Percentiles rank a stretch among this genome's conserved stretches.
phyloP scores from a whole-genome alignment of 2,329 filamentous ascomycete species.

The Colletotrichum gigasporum region DNA sequence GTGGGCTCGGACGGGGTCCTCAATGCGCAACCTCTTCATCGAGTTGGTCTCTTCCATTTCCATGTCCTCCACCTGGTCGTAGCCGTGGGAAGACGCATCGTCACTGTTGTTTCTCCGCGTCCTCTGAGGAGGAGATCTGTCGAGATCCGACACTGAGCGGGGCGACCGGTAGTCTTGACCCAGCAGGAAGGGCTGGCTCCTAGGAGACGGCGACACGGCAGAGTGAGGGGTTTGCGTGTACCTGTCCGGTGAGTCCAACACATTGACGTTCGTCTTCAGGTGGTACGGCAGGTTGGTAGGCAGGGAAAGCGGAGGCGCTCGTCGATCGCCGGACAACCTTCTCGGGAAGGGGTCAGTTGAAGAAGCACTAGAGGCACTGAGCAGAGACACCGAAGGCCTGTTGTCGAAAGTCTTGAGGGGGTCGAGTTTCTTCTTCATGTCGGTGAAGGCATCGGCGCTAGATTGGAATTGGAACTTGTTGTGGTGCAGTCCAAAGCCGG shows the following conservation, averaged over 20 bases:
- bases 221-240: conserved; percentile 59
- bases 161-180: conserved; percentile 54
- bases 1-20: conserved; percentile 50
- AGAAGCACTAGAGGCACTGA: conserved; percentile 47
- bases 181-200: conserved; percentile 52
- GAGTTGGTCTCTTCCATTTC: conserved; percentile 62
- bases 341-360: conserved; percentile 48
- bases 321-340: conserved; percentile 48
- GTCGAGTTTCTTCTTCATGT: conserved; percentile 66
- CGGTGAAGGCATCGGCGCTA: conserved; percentile 57
- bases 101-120: conserved; percentile 60
- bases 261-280: conserved; percentile 47
- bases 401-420: conserved; percentile 55
- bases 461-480: conserved; percentile 59
- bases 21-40: conserved; percentile 61
- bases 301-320: conserved; percentile 56
- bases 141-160: conserved; percentile 54
- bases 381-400: conserved; percentile 50
- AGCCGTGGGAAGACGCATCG: conserved; percentile 58
- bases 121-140: conserved; percentile 57
- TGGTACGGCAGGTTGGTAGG: conserved; percentile 47
- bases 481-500: conserved; percentile 60
- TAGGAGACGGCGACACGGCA: conserved; percentile 52
- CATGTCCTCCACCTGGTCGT: conserved; percentile 56
- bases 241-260: conserved; percentile 55